Evolutionary conservation across 352 stramenopile species (phyloP).

Genomic region (Phytophthora pistaciae): DNA sequence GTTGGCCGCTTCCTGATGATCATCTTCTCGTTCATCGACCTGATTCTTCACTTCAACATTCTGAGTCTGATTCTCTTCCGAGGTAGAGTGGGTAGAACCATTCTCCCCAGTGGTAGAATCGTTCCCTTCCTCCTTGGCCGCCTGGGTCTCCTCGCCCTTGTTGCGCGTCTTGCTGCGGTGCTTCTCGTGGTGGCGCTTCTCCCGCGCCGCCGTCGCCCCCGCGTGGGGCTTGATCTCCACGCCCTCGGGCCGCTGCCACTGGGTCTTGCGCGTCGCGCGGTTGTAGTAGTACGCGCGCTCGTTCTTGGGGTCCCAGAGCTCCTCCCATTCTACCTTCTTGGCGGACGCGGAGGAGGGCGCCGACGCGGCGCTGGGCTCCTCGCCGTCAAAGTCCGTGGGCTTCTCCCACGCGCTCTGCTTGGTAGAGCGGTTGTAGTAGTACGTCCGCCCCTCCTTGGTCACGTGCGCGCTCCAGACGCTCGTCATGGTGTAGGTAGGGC

Average conservation of each 20-base stretch:
- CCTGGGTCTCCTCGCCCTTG: slow-evolving; percentile 26
- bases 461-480: slow-evolving; percentile 86
- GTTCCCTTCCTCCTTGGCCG: slow-evolving; percentile 5
- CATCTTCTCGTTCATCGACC: background rate
- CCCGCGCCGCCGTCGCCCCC: slow-evolving; percentile 19
- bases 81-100: slow-evolving; percentile 1
- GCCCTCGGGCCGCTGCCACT: slow-evolving; percentile 80
- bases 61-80: slow-evolving; percentile 15
- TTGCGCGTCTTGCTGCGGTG: slow-evolving; percentile 31
- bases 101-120: slow-evolving; percentile 5
- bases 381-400: slow-evolving; percentile 77
- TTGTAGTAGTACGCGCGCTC: slow-evolving; percentile 90
- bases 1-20: background rate
- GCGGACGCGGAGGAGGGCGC: background rate
- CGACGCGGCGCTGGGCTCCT: slow-evolving; percentile 29
- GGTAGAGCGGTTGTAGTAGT: slow-evolving; percentile 91
- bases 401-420: slow-evolving; percentile 92
- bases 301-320: slow-evolving; percentile 90
- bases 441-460: slow-evolving; percentile 86
- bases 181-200: slow-evolving; percentile 34
- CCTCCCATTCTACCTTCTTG: slow-evolving; percentile 77
- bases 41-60: slow-evolving; percentile 20
- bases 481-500: slow-evolving; percentile 34
- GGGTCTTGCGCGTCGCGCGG: slow-evolving; percentile 78
- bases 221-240: slow-evolving; percentile 82